Evolutionary conservation across 352 stramenopile genomes (phyloP).

Genomic region (Globisporangium barbulae): DNA sequence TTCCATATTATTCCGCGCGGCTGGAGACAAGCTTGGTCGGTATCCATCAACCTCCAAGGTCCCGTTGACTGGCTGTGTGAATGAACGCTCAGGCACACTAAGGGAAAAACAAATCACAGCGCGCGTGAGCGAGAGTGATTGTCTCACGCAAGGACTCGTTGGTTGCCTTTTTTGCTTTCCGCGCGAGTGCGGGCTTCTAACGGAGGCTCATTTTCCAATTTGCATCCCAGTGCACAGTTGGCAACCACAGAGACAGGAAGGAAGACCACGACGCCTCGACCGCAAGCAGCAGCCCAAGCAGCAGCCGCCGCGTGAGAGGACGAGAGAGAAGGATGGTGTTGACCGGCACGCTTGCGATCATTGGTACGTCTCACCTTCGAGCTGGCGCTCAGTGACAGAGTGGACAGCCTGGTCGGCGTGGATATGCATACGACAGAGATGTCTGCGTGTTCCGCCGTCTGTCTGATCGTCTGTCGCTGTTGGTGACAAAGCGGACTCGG

Average conservation of each 20-base stretch:
- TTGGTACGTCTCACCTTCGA: constrained; percentile 19
- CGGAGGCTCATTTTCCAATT: constrained; percentile 37
- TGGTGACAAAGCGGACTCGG: neutral
- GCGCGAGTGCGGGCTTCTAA: neutral
- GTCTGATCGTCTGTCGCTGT: too few species aligned
- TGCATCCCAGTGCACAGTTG: constrained; percentile 13
- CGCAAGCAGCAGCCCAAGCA: neutral
- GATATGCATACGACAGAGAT: too few species aligned
- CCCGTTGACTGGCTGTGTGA: neutral
- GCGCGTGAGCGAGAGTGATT: neutral
- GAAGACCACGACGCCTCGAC: neutral
- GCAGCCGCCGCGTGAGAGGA: neutral
- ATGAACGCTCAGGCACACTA: neutral
- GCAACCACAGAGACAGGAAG: neutral
- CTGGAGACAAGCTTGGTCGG: too few species aligned
- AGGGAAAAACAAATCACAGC: neutral
- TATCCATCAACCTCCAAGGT: neutral
- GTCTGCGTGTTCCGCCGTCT: too few species aligned
- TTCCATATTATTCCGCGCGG: neutral
- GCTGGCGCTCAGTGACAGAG: too few species aligned
- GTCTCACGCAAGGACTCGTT: neutral
- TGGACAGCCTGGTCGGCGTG: too few species aligned
- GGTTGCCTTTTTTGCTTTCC: neutral
- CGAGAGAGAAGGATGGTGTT: constrained; percentile 33
- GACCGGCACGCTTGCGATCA: constrained; percentile 41